A percentile compares a stretch with the other conserved stretches of the same genome.
These are phyloP conservation scores for Scheffersomyces ergatensis DNA, from an alignment of 805 yeast species.

Conservation along the genomic window DNA sequence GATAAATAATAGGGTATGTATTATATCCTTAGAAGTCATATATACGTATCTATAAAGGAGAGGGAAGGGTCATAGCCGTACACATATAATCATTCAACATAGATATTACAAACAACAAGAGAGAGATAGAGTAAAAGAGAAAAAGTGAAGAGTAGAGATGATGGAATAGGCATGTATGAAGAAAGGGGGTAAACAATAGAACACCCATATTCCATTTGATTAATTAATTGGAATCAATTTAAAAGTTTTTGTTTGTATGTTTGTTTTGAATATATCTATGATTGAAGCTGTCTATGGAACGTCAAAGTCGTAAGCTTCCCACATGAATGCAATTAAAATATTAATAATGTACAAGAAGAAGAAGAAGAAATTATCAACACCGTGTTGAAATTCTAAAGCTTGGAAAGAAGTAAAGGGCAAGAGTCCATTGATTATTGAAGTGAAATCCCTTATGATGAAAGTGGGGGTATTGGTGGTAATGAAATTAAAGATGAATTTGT, in stretches of 20 bases:
- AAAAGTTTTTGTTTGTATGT: no score
- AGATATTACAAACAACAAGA: neutral
- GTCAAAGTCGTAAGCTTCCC: constrained; percentile 1
- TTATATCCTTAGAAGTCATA: no score
- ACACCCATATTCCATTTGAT: neutral
- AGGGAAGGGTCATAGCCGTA: neutral
- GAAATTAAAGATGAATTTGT: no score
- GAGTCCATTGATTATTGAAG: no score
- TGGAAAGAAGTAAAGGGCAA: no score
- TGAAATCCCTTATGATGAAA: no score
- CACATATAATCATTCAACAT: neutral
- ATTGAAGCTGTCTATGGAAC: constrained; percentile 2
- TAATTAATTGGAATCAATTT: no score
- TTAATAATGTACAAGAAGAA: neutral
- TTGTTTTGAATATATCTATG: no score
- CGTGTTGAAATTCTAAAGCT: no score
- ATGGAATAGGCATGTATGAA: neutral
- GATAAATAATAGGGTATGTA: neutral
- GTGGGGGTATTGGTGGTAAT: no score
- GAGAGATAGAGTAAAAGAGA: neutral
- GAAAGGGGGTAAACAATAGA: neutral
- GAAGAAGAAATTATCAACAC: no score
- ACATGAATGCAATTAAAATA: neutral
- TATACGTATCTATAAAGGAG: neutral
- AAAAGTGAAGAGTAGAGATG: neutral